Evolutionary conservation across 495 filamentous ascomycete species (phyloP), one percentile per base, ranked within the genome.

Genomic region (Staphylotrichum tortipilum): DNA sequence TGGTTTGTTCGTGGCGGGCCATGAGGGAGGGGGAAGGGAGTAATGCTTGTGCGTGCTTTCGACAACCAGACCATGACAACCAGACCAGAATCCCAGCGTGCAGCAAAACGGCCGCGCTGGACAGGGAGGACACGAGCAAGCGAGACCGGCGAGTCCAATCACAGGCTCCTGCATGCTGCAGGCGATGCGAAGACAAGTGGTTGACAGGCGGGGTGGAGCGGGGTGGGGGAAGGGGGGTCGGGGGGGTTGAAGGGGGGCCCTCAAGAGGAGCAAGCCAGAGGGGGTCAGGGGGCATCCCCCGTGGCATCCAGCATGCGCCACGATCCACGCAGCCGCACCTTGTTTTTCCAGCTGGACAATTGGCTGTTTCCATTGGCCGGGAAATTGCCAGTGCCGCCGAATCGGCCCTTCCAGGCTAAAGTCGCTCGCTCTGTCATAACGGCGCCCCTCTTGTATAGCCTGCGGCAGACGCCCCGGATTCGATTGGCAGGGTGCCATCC

Each of bases 381-480:
- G 40, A 63, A 52, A 65, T 60, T 53, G 49, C 31, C 50, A 44
- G 39, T 45, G 45, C 55, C 47, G 56, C 49, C 54, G 58, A 66
- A 66, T 66, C 63, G 65, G 65, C 60, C 65, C 62, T 68, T 66
- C 62, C 62, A 65, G 65, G 62, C 65, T 68, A 68, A 66, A 66
- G 34, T 55, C 64, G 53, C 38, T 47, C 34, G 48, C 43, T 33
- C 58, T 50, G 34, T 51, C 53, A 59, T 59, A 63, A 57, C 54
- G 56, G 55, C 49, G 52, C 53, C 60, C 57, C 56, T 57, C 55
- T 54, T 60, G 50, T 50, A 55, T 47, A 49, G 61, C 49, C 57
- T 44, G 42, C 59, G 53, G 53, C 56, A 57, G 56, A 55, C 48
- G 24, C 52, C 59, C 62, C 60, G 54, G 60, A 63, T 61, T 65